Evolutionary conservation across 345 rosid genomes (phyloP), one percentile per base, ranked within the genome.

Genomic region (Sonneratia alba): DNA sequence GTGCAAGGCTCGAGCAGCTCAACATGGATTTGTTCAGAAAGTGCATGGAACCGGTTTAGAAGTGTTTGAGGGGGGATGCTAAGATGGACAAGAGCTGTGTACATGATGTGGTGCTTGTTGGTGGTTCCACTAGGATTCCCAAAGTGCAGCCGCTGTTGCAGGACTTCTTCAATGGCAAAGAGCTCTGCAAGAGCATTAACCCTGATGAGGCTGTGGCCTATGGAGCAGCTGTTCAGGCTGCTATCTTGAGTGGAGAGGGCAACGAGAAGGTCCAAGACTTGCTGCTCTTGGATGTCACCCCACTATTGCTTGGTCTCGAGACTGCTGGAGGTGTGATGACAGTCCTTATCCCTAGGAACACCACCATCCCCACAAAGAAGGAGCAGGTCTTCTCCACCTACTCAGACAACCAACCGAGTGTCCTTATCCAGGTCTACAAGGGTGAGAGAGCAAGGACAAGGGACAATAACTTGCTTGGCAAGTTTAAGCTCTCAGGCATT

Each of bases 11-110:
- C 3, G 83, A 85, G 78, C 84, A 85, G 59, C 61, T 85, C 32
- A 81, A 85, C 43, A 83, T 85, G 89, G 89, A 83, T 75, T 62
- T 85, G n/a, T 85, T 85, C 66, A 83, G 81, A 36, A 83, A 85
- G 74, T 85, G 89, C 18, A 83, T 85, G 87, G 87, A 85, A 71
- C 87, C 81, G 0, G 83, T 83, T 12, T 84, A 83, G 81, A 85
- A 85, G 72, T 85, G 89, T 66, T 71, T 81, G 83, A 81, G 87
- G 53, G 87, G 87, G 53, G 87, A 85, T 75, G 85, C 84, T 3
- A 83, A 83, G 80, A 85, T 85, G 89, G 87, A 83, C 57, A 85
- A 85, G 76, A 80, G 83, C 76, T 40, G 15, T n/a, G 82, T 83
- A n/a, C 78, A 85, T 21, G 88, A 83, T 59, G 84, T 71, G 49